Conservation (phyloP, 331 rosid species). For the Quercus tomentella region DNA sequence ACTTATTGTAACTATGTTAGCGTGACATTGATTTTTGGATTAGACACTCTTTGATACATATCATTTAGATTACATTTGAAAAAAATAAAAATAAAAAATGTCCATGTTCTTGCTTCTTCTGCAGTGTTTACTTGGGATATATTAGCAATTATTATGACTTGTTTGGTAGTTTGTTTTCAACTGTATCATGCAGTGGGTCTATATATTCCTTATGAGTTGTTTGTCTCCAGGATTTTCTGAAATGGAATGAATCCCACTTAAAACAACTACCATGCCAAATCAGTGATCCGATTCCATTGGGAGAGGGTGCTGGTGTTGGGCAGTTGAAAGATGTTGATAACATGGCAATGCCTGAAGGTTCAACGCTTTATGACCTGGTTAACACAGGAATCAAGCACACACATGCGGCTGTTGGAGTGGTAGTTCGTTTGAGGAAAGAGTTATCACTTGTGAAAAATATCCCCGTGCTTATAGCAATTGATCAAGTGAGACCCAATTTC, state of each 20-base stretch:
- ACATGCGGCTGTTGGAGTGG: slow-evolving; percentile 93
- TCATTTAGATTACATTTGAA: neutral
- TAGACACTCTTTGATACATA: neutral
- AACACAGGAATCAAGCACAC: slow-evolving; percentile 82
- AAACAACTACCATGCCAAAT: slow-evolving; percentile 63
- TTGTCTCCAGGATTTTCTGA: slow-evolving; percentile 76
- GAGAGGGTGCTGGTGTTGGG: slow-evolving; percentile 98
- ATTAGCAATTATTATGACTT: neutral
- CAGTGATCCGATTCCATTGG: slow-evolving; percentile 72
- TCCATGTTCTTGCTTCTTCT: neutral
- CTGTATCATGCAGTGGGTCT: neutral
- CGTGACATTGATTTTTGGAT: neutral
- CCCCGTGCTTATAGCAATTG: too few species aligned
- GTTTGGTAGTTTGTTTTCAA: neutral
- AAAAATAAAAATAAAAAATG: neutral
- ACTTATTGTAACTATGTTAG: neutral
- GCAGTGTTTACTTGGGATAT: neutral
- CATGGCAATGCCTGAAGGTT: slow-evolving; percentile 73
- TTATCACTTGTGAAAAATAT: slow-evolving; percentile 83
- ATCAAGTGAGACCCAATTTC: too few species aligned
- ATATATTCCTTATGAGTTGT: slow-evolving; percentile 21
- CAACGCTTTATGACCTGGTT: slow-evolving; percentile 74
- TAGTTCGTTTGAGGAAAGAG: slow-evolving; percentile 90
- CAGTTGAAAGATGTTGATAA: slow-evolving; percentile 84
- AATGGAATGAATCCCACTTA: slow-evolving; percentile 66